phyloP scores from a whole-genome alignment of 805 yeast genomes.

The Isabelozyma gotoi region DNA sequence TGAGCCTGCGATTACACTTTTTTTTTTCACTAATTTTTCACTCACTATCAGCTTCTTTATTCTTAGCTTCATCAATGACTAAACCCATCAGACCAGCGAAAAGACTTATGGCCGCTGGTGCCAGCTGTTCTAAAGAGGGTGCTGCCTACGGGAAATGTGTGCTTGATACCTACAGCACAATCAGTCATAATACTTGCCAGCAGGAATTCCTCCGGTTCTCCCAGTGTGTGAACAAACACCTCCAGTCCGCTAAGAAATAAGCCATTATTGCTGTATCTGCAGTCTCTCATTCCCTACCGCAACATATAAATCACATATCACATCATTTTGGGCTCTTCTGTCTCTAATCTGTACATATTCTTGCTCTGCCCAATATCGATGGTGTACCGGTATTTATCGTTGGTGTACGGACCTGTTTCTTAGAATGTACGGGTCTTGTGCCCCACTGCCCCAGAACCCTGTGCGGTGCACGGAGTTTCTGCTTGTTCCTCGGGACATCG shows the following conservation, averaged over 20 bases:
- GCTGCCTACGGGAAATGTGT: conserved; percentile 57
- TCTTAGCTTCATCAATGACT: background rate
- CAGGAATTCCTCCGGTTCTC: conserved; percentile 51
- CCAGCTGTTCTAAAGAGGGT: conserved; percentile 43
- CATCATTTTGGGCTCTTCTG: too few species aligned
- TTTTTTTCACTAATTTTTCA: background rate
- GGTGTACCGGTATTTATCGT: too few species aligned
- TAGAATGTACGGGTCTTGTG: too few species aligned
- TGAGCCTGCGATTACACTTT: background rate
- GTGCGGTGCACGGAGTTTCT: background rate
- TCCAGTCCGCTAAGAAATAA: conserved; percentile 11
- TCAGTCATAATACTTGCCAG: conserved; percentile 52
- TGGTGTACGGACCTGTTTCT: too few species aligned
- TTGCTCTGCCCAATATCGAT: too few species aligned
- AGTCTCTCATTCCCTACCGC: background rate
- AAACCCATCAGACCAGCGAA: conserved; percentile 39
- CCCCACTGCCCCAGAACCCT: too few species aligned
- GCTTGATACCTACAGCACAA: conserved; percentile 47
- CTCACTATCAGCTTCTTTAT: background rate
- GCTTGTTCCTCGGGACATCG: background rate
- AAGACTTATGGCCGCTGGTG: conserved; percentile 37
- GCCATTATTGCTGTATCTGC: background rate
- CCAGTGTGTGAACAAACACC: conserved; percentile 40
- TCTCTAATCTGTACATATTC: too few species aligned
- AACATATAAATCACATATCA: too few species aligned